These are phyloP conservation scores for Arachis monticola DNA, from an alignment of 331 rosid species.

Conservation along the genomic window DNA sequence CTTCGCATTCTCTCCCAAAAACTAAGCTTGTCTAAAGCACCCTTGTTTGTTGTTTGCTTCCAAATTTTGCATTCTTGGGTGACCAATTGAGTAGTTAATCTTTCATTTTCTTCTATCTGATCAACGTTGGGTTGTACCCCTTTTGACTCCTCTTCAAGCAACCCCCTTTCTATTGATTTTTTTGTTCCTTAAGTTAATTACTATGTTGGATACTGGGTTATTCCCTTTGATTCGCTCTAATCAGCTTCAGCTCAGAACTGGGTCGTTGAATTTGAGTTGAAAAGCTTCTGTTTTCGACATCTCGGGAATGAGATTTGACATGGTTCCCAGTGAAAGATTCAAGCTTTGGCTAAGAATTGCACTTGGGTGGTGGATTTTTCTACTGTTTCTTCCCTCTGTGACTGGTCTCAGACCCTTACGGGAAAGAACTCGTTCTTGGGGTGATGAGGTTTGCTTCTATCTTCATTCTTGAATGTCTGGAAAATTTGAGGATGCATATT, in stretches of 20 bases:
- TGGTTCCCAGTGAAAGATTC: slow-evolving; percentile 50
- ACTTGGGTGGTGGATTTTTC: slow-evolving; percentile 50
- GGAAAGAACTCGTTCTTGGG: slow-evolving; percentile 91
- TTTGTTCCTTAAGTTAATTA: slow-evolving; percentile 45
- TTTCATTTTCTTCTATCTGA: slow-evolving; percentile 4
- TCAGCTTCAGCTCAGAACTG: slow-evolving; percentile 44
- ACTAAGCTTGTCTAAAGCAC: neutral
- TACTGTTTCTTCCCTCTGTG: slow-evolving; percentile 64
- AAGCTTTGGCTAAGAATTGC: slow-evolving; percentile 47
- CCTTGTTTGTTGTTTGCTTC: neutral
- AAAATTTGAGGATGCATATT: neutral
- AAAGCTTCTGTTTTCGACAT: slow-evolving; percentile 33
- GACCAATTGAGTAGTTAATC: neutral
- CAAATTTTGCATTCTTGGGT: neutral
- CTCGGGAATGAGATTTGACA: slow-evolving; percentile 47
- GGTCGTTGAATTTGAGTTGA: slow-evolving; percentile 51
- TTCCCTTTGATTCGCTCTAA: slow-evolving; percentile 40
- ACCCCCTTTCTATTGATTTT: neutral
- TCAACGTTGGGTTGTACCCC: neutral
- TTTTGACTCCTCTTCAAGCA: slow-evolving; percentile 5
- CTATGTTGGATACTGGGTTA: slow-evolving; percentile 52
- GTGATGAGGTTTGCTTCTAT: slow-evolving; percentile 81
- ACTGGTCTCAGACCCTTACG: slow-evolving; percentile 86
- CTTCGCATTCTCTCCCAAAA: neutral
- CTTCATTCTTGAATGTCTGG: neutral